Percentiles rank a stretch among this genome's conserved stretches.
Evolutionary conservation across 169 alveolate species (phyloP).

Genomic region (Plasmodium yoelii): DNA sequence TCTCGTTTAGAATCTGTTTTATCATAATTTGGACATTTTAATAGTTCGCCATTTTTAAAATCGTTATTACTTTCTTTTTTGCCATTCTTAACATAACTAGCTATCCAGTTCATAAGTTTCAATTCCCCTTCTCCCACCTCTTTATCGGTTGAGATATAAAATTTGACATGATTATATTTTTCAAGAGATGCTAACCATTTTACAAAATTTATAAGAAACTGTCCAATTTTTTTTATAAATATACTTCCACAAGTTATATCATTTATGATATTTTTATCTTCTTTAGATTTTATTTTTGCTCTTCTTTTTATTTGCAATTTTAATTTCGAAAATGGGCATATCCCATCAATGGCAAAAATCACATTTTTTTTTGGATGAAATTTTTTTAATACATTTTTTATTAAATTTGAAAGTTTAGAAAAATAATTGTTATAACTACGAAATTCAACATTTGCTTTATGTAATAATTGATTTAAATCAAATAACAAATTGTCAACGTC

Average conservation of each 20-base stretch:
- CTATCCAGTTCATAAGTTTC: slow-evolving; percentile 80
- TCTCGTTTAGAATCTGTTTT: background rate
- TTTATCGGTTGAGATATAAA: slow-evolving; percentile 75
- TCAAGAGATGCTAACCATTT: slow-evolving; percentile 36
- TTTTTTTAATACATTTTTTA: slow-evolving; percentile 58
- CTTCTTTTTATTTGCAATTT: slow-evolving; percentile 72
- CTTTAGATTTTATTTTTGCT: slow-evolving; percentile 34
- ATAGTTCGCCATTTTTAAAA: background rate
- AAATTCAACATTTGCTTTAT: slow-evolving; percentile 78
- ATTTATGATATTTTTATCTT: slow-evolving; percentile 16
- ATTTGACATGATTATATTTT: slow-evolving; percentile 30
- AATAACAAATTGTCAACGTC: slow-evolving; percentile 77
- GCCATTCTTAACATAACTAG: slow-evolving; percentile 8
- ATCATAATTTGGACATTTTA: background rate
- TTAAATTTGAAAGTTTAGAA: slow-evolving; percentile 69
- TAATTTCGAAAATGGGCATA: slow-evolving; percentile 81
- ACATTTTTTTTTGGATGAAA: slow-evolving; percentile 74
- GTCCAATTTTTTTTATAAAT: slow-evolving; percentile 71
- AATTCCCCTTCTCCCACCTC: slow-evolving; percentile 83
- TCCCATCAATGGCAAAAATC: slow-evolving; percentile 81
- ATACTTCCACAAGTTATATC: slow-evolving; percentile 80
- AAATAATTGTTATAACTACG: slow-evolving; percentile 41
- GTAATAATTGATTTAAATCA: slow-evolving; percentile 81
- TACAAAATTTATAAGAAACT: slow-evolving; percentile 66
- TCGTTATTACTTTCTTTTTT: background rate